A percentile compares a stretch with the other conserved stretches of the same genome.
Evolutionary conservation across 805 yeast species (phyloP).

Genomic region (Metschnikowia gelsemii): DNA sequence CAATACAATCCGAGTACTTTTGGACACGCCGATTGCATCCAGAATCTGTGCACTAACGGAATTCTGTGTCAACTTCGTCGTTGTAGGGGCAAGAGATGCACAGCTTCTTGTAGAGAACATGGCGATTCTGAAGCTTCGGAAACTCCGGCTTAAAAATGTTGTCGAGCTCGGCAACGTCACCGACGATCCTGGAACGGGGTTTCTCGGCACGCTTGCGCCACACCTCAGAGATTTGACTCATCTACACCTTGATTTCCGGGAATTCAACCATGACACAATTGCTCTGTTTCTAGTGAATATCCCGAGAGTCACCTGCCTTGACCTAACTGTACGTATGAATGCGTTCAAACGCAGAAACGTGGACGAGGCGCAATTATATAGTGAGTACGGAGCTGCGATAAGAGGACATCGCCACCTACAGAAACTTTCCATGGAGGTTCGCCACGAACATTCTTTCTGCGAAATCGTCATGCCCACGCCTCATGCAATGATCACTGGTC

Average conservation of each 20-base stretch:
- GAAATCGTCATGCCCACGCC: conserved; percentile 30
- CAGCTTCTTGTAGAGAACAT: conserved; percentile 19
- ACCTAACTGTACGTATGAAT: conserved; percentile 43
- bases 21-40: not conserved
- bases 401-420: conserved; percentile 24
- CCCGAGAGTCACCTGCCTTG: conserved; percentile 33
- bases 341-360: conserved; percentile 22
- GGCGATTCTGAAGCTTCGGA: conserved; percentile 23
- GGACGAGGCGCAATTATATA: conserved; percentile 8
- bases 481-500: conserved; percentile 13
- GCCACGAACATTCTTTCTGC: conserved; percentile 36
- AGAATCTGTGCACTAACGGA: conserved; percentile 20
- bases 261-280: conserved; percentile 41
- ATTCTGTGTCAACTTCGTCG: conserved; percentile 27
- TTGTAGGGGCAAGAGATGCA: conserved; percentile 26
- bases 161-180: conserved; percentile 28
- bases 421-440: conserved; percentile 41
- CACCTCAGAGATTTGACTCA: conserved; percentile 25
- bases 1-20: conserved; percentile 1
- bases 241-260: conserved; percentile 42
- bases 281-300: conserved; percentile 32
- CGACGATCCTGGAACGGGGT: conserved; percentile 13
- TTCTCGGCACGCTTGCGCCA: conserved; percentile 27
- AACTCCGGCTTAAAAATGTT: conserved; percentile 34
- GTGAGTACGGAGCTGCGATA: conserved; percentile 22